Conservation (phyloP, 768 basidiomycete species). For the Podaxis mareebaensis region DNA sequence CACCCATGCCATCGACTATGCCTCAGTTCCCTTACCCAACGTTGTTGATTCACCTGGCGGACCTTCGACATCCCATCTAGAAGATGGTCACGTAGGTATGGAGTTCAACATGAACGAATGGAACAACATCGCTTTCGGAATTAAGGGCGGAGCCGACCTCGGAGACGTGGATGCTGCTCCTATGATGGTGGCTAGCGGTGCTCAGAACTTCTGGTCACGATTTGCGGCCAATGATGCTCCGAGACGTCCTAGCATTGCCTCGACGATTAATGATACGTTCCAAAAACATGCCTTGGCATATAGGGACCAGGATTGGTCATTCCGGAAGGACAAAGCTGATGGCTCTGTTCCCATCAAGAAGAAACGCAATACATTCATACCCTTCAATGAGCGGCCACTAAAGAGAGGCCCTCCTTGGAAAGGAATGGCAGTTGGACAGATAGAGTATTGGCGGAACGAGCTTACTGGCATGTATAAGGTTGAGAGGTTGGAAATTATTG, state of each 20-base stretch:
- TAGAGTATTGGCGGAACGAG: slow-evolving; percentile 70
- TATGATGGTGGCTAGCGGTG: background rate
- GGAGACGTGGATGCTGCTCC: slow-evolving; percentile 9
- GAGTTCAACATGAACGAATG: slow-evolving; percentile 46
- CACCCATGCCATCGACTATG: slow-evolving; percentile 7
- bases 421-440: slow-evolving; percentile 51
- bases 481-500: slow-evolving; percentile 8
- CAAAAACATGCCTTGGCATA: slow-evolving; percentile 14
- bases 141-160: slow-evolving; percentile 26
- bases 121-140: slow-evolving; percentile 17
- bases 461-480: slow-evolving; percentile 60
- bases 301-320: slow-evolving; percentile 28
- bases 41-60: slow-evolving; percentile 6
- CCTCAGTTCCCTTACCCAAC: slow-evolving; percentile 6
- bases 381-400: slow-evolving; percentile 12
- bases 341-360: background rate
- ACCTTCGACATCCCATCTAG: slow-evolving; percentile 8
- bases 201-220: background rate
- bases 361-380: slow-evolving; percentile 9
- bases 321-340: slow-evolving; percentile 23
- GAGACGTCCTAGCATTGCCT: slow-evolving; percentile 16
- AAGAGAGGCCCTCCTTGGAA: slow-evolving; percentile 34
- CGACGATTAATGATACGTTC: slow-evolving; percentile 16
- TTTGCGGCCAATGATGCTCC: slow-evolving; percentile 9
- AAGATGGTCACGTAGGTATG: slow-evolving; percentile 24